Evolutionary conservation across 768 basidiomycete genomes (phyloP), one percentile per base, ranked within the genome.

Genomic region (Suillus variegatus): DNA sequence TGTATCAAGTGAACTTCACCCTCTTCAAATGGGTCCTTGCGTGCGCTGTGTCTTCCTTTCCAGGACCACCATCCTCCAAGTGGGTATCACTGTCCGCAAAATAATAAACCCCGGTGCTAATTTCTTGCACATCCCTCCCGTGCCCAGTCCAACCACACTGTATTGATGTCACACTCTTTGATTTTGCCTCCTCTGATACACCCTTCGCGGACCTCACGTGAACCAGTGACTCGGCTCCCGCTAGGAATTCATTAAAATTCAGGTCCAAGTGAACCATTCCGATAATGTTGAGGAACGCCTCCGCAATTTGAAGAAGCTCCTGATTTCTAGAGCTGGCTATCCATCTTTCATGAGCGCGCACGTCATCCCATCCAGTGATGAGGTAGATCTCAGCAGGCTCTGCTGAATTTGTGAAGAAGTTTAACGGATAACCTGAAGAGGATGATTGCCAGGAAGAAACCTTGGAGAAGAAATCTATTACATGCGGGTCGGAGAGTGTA

Each of bases 291-390:
- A 82, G 25, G 25, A 78, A 69, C 6, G 74, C 69, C 56, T 67
- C 69, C 22, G 81, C 72, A 22, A 73, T 62, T 57, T 63, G 62
- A 47, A 82, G 66, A 28, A 84, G 68, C 41, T 70, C 75, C 66
- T 82, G 77, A 61, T 84, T 84, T 61, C 70, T 68, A 4, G 78
- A 74, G 63, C 80, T 81, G 6, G 65, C 67, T 20, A 84, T 80
- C 81, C 82, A 85, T 44, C 73, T 72, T 35, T 77, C 66, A 68
- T 85, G 84, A 10, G 79, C 77, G 13, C 65, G 69, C 28, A 80
- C 78, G 64, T 77, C 76, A 61, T 71, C 47, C 85, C 84, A 86
- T 13, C 83, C 83, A 0, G 82, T 79, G 38, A 84, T 69, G 35
- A 85, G 66, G 68, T 81, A 79, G 3, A 84, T 62, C 35, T 71